Evolutionary conservation across 768 basidiomycete genomes (phyloP), one percentile per base, ranked within the genome.

Genomic region (Hericium alpestre): DNA sequence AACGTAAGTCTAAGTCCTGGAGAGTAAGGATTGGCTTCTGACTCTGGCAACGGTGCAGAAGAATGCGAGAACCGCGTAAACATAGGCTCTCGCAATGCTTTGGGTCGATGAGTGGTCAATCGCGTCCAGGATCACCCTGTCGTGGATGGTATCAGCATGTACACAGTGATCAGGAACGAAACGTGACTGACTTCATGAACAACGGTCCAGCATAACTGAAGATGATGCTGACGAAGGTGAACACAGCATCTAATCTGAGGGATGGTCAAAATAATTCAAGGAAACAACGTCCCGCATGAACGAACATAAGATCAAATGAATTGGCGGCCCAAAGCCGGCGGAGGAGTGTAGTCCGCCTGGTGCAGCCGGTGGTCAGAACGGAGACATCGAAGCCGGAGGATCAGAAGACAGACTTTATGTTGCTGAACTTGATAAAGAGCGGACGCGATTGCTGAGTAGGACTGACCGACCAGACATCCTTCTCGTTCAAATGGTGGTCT

Each of bases 191-290:
- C 61, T 89, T 91, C 48, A 96, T 76, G 73, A 94, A 93, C 73
- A 84, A 93, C 9, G 93, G 93, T 0, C 81, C 79, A 0, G 82
- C 76, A 69, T 93, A 95, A 62, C 86, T 87, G 71, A 91, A 86
- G 0, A 79, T 32, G 32, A 93, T 83, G 61, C 83, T 83, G 56
- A 85, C 65, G 57, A 84, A 71, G 0, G 91, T 90, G 41, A 93
- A 71, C 2, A 63, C 16, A 59, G 85, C 82, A 65, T 93, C 91
- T 48, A 90, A 59, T 27, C 61, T 63, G 32, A 32, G 38, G 51
- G 53, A 49, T 32, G 23, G 46, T 32, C 27, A 32, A 9, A 32
- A 32, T 4, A 6, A 32, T 6, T 32, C 27, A 32, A 32, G 27
- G 27, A 32, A 9, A 32, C 1, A 32, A 5, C 5, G 27, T 7